A percentile compares a stretch with the other conserved stretches of the same genome.
Evolutionary conservation across 2,329 filamentous ascomycete species (phyloP).

Genomic region (Aureobasidium sp.): DNA sequence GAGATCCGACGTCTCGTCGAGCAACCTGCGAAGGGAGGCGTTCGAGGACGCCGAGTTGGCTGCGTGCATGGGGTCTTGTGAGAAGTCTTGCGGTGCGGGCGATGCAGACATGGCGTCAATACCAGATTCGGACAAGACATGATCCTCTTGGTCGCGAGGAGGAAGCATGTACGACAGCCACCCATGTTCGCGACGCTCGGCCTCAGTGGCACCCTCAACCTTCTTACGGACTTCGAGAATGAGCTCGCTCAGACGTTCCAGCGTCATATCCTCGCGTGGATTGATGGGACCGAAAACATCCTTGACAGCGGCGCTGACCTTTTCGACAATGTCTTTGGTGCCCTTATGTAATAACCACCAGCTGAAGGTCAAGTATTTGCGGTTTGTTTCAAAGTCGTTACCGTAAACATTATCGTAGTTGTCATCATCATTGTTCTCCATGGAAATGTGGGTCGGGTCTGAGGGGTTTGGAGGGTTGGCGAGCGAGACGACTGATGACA

Average conservation of each 20-base stretch:
- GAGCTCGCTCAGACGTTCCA: slow-evolving; percentile 72
- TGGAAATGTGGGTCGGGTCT: slow-evolving; percentile 67
- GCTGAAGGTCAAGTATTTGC: slow-evolving; percentile 90
- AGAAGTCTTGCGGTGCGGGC: slow-evolving; percentile 26
- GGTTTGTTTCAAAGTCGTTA: slow-evolving; percentile 92
- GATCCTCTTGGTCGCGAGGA: slow-evolving; percentile 67
- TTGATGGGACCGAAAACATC: slow-evolving; percentile 86
- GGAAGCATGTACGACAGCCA: slow-evolving; percentile 87
- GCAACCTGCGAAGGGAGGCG: slow-evolving; percentile 67
- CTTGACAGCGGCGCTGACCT: slow-evolving; percentile 77
- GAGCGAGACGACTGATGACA: slow-evolving; percentile 88
- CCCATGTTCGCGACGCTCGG: slow-evolving; percentile 55
- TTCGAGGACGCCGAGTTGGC: slow-evolving; percentile 37
- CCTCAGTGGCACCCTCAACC: slow-evolving; percentile 67
- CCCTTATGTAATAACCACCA: slow-evolving; percentile 96
- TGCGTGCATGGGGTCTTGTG: slow-evolving; percentile 20
- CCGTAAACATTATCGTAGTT: slow-evolving; percentile 74
- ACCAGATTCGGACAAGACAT: slow-evolving; percentile 78
- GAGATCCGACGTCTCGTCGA: slow-evolving; percentile 93
- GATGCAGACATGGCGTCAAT: slow-evolving; percentile 46
- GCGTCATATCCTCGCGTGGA: slow-evolving; percentile 77
- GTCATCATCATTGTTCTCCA: slow-evolving; percentile 92
- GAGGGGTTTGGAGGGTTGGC: slow-evolving; percentile 60
- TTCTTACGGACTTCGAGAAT: slow-evolving; percentile 76
- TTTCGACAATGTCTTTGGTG: slow-evolving; percentile 73